Percentiles rank a stretch among this genome's conserved stretches.
These are phyloP conservation scores for Penicillium subrubescens DNA, from an alignment of 495 filamentous ascomycete genomes.

Conservation along the genomic window DNA sequence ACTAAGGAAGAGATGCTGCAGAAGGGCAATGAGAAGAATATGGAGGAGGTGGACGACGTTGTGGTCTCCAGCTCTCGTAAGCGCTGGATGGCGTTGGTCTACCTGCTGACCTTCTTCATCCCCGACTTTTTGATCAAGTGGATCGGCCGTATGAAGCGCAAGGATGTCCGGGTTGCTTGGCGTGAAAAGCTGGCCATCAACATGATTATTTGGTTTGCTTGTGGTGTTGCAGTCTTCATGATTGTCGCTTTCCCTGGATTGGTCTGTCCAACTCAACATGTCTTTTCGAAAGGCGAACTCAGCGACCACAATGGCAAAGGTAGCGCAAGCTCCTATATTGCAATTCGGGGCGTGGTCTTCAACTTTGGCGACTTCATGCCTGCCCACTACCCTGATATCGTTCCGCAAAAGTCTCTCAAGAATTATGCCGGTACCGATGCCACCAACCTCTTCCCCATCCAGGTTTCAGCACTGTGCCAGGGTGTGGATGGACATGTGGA, in stretches of 20 bases:
- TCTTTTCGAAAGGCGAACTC: constrained; percentile 81
- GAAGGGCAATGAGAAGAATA: constrained; percentile 86
- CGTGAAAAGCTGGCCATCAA: constrained; percentile 98
- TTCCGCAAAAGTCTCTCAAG: constrained; percentile 65
- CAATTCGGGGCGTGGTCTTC: constrained; percentile 88
- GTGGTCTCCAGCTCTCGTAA: constrained; percentile 79
- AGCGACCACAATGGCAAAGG: constrained; percentile 72
- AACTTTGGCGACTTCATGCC: constrained; percentile 75
- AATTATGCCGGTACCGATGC: constrained; percentile 87
- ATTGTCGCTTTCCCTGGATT: constrained; percentile 82
- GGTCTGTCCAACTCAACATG: constrained; percentile 88
- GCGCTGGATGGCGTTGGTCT: constrained; percentile 90
- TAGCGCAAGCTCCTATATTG: constrained; percentile 63
- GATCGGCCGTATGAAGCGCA: constrained; percentile 84
- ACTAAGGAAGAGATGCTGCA: constrained; percentile 90
- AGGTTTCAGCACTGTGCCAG: constrained; percentile 89
- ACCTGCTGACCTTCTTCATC: constrained; percentile 79
- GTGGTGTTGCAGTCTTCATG: constrained; percentile 81
- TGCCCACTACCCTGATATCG: constrained; percentile 77
- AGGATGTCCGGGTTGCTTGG: constrained; percentile 94
- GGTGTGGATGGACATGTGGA: constrained; percentile 69
- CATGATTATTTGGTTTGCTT: constrained; percentile 91
- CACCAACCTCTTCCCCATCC: constrained; percentile 86
- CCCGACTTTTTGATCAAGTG: constrained; percentile 81
- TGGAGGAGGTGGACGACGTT: constrained; percentile 86